Evolutionary conservation across 805 yeast genomes (phyloP), one percentile per base, ranked within the genome.

Genomic region (Brettanomyces custersianus): DNA sequence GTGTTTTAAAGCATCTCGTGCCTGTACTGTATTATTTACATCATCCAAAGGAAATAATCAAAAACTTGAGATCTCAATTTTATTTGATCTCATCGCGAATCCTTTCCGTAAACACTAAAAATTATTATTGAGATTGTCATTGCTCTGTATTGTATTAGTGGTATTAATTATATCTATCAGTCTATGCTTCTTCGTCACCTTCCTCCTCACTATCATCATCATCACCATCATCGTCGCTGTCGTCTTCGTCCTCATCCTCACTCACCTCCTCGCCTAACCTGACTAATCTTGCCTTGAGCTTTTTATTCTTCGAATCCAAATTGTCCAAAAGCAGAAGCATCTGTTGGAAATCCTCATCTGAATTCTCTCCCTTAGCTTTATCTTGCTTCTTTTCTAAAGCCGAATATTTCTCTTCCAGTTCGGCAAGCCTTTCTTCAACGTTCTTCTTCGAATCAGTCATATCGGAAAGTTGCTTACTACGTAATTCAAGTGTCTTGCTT

Each of bases 241-340:
- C 90, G 33, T 84, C 75, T 10, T 15, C 17, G 8, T 30, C 33
- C 9, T 19, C 12, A 20, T 30, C 33, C 6, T 17, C 16, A 4
- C 86, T 77, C 2, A 77, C 66, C 2, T 70, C 78, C 35, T 68
- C 74, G 1, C 84, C 85, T 4, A 76, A 48, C 0, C 52, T 60
- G 38, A 62, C 64, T 26, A 80, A 63, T 39, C 62, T 66, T 5
- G 55, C 48, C 49, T 78, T 79, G 52, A 83, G 78, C 42, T 65
- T 65, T 21, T 66, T 61, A 39, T 74, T 74, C 43, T 70, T 73
- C 34, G 80, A 86, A 40, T 86, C 94, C 46, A 85, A 60, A 31
- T 84, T 94, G 15, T 81, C 72, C 54, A 87, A 74, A 15, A 87
- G 60, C 18, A 85, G 57, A 76, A 86, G 70, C 47, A 86, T 55